phyloP scores from a whole-genome alignment of 140 eudicot species.

The Erigeron philadelphicus region DNA sequence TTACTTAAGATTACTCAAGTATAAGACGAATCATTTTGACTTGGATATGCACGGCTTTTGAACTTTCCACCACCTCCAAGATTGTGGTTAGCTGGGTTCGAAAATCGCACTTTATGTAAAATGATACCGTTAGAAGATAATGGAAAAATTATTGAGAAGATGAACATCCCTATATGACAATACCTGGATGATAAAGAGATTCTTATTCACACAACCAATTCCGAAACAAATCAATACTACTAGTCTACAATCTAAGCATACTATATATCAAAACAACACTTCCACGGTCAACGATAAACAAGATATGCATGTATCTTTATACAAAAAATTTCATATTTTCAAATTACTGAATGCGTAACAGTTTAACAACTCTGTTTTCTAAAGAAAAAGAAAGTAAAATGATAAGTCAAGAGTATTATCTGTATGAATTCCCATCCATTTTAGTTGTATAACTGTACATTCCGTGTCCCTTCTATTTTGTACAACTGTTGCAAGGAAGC shows the following conservation, averaged over 20 bases:
- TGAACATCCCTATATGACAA: no score
- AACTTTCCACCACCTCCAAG: no score
- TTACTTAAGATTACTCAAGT: no score
- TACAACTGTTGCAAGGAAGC: slow-evolving; percentile 18
- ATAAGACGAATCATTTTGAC: no score
- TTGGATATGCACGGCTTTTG: no score
- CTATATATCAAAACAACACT: no score
- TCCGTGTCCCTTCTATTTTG: slow-evolving; percentile 2
- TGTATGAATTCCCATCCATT: not conserved
- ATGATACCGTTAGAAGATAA: no score
- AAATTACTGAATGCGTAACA: not conserved
- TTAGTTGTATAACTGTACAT: not conserved
- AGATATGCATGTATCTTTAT: not conserved
- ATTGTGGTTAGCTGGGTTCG: no score
- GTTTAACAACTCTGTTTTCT: not conserved
- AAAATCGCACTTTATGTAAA: no score
- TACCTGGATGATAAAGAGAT: not conserved
- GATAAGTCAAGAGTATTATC: not conserved
- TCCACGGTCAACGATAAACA: no score
- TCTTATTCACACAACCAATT: not conserved
- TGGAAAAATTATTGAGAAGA: no score
- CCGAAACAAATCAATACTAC: not conserved
- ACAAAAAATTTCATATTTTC: not conserved
- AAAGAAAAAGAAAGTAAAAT: not conserved
- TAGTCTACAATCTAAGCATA: not conserved